Evolutionary conservation across 2,329 filamentous ascomycete genomes (phyloP), one percentile per base, ranked within the genome.

Genomic region (Penicillium corylophilum): DNA sequence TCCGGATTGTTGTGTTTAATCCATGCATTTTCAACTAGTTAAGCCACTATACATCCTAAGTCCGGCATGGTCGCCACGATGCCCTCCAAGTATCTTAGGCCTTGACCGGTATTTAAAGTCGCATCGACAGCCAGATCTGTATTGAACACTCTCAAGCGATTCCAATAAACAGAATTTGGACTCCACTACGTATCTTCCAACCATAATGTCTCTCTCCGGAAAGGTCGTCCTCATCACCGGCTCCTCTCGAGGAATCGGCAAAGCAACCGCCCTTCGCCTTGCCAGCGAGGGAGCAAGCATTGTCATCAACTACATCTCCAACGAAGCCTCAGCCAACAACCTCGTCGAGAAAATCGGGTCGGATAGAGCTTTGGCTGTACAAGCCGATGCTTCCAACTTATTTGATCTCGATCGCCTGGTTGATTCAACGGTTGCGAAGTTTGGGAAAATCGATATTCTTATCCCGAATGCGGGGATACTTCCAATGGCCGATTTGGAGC

Each of bases 401-500:
- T 28, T 63, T 0, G 78, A 76, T 9, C 71, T 82, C 48, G 73
- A 76, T n/a, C 65, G 64, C 15, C 72, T 86, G 5, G 74, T 86
- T 16, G 64, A 74, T 1, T 68, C 71, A 6, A 74, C 79, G 0
- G 72, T 85, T 1, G 59, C 71, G 2, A 73, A 71, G 38, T 84
- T 80, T 55, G 78, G 78, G 23, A 77, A 76, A 53, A 79, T 87
- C 56, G 83, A 87, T 69, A 76, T 85, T 33, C 55, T 86, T 3
- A 71, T 86, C 41, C 73, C 78, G 2, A 84, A 82, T 54, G 82
- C 83, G 0, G 84, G 77, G 0, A 61, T 78, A 3, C 70, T 83
- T 68, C 70, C 70, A 2, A 75, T 81, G 69, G 73, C 71, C n/a
- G 74, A 76, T 44, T 69, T 85, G 13, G 75, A 77, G 29, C 61